A percentile compares a stretch with the other conserved stretches of the same genome.
Evolutionary conservation across 257 asterid genomes (phyloP).

Genomic region (Dorcoceras hygrometricum): DNA sequence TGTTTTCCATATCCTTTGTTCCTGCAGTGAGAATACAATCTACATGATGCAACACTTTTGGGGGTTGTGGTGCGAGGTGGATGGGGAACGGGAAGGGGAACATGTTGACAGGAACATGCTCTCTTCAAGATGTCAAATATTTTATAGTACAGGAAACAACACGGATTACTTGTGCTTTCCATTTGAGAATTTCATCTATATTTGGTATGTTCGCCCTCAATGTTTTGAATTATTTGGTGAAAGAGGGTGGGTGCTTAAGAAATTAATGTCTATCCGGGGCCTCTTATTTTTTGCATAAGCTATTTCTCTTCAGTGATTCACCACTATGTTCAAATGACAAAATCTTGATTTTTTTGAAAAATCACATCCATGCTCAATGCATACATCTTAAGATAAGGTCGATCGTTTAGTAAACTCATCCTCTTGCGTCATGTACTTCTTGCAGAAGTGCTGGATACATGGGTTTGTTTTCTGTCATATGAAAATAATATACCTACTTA

Average conservation of each 20-base stretch:
- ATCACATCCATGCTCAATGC: background rate
- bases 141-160: background rate
- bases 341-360: slow-evolving; percentile 12
- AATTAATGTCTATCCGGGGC: slow-evolving; percentile 2
- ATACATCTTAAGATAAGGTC: slow-evolving; percentile 1
- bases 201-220: background rate
- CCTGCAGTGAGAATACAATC: too few relatives aligned
- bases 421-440: background rate
- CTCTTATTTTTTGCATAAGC: slow-evolving; percentile 18
- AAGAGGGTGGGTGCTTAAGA: slow-evolving; percentile 5
- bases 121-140: background rate
- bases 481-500: background rate
- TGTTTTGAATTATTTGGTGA: slow-evolving; percentile 3
- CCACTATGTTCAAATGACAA: background rate
- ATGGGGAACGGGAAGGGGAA: slow-evolving; percentile 6
- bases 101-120: background rate
- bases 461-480: too few relatives aligned
- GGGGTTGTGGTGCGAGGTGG: background rate
- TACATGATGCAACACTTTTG: slow-evolving; percentile 13
- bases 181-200: slow-evolving; percentile 4
- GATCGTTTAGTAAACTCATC: background rate
- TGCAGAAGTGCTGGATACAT: too few relatives aligned
- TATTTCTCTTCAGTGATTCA: slow-evolving; percentile 8
- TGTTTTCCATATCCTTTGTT: too few relatives aligned
- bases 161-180: background rate